A percentile compares a stretch with the other conserved stretches of the same genome.
Evolutionary conservation across 208 protist species (phyloP).

Genomic region (Leptomonas seymouri): DNA sequence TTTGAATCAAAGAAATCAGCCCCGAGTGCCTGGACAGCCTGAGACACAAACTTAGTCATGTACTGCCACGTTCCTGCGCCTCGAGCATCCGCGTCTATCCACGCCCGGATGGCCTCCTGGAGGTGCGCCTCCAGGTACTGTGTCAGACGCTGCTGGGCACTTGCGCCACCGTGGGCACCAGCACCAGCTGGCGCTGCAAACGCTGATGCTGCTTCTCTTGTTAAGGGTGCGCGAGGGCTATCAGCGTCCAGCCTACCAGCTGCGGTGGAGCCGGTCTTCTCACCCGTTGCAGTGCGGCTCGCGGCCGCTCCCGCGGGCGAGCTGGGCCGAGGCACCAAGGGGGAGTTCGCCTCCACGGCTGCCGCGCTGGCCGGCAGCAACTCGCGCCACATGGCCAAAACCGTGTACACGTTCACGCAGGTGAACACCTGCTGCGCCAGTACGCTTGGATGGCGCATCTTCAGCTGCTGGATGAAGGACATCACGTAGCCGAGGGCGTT

Average conservation of each 20-base stretch:
- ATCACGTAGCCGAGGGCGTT: slow-evolving; percentile 36
- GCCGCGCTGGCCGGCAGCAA: slow-evolving; percentile 20
- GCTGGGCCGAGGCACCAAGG: not conserved
- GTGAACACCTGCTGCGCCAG: slow-evolving; percentile 67
- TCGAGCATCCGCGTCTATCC: slow-evolving; percentile 46
- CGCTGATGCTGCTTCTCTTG: slow-evolving; percentile 3
- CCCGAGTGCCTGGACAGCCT: slow-evolving; percentile 39
- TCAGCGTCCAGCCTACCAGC: not conserved
- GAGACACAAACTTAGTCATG: slow-evolving; percentile 38
- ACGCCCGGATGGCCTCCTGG: slow-evolving; percentile 30
- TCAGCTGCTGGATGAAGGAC: slow-evolving; percentile 43
- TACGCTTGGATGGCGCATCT: slow-evolving; percentile 50
- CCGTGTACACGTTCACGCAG: slow-evolving; percentile 62
- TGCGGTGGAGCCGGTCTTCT: not conserved
- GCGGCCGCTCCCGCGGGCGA: not conserved
- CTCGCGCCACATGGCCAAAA: slow-evolving; percentile 46
- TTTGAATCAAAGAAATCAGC: slow-evolving; percentile 42
- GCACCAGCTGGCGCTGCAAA: not conserved
- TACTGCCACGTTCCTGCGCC: slow-evolving; percentile 23
- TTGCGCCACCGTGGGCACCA: not conserved
- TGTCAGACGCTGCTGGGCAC: slow-evolving; percentile 10
- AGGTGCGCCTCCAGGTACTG: slow-evolving; percentile 43
- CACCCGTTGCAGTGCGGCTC: not conserved
- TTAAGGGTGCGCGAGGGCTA: not conserved
- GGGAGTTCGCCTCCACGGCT: not conserved